Evolutionary conservation across 1,284 basidiomycete genomes (phyloP).

Genomic region (Coniferiporia weirii): DNA sequence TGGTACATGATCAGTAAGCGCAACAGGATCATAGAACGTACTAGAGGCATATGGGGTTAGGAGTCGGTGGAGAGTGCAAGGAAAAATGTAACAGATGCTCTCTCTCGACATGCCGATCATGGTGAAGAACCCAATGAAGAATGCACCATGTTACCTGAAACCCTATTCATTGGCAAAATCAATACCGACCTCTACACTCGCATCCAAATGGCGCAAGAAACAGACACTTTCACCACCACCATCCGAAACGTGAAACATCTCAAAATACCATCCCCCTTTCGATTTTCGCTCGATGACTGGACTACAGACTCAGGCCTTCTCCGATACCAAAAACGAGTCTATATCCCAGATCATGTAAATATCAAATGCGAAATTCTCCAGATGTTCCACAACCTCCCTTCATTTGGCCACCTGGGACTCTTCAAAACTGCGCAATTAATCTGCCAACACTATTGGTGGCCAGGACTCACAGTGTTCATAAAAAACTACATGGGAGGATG

Average conservation of each 20-base stretch:
- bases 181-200: slow-evolving; percentile 3
- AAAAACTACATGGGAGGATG: slow-evolving; percentile 35
- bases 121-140: slow-evolving; percentile 29
- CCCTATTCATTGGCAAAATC: slow-evolving; percentile 21
- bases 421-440: slow-evolving; percentile 34
- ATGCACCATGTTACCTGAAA: slow-evolving; percentile 26
- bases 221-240: not conserved
- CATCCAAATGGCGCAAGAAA: not conserved
- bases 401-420: slow-evolving; percentile 37
- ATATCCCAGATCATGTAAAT: slow-evolving; percentile 21
- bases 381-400: slow-evolving; percentile 27
- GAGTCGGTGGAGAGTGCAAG: too few species aligned
- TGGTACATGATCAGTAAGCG: too few species aligned
- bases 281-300: slow-evolving; percentile 15
- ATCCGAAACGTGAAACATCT: not conserved
- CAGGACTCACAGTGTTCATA: slow-evolving; percentile 28
- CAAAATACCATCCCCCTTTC: not conserved
- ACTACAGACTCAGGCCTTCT: slow-evolving; percentile 15
- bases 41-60: too few species aligned
- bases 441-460: slow-evolving; percentile 40
- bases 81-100: too few species aligned
- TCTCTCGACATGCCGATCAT: slow-evolving; percentile 36
- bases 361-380: slow-evolving; percentile 24
- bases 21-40: too few species aligned
- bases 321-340: slow-evolving; percentile 19